Evolutionary conservation across 2,329 filamentous ascomycete species (phyloP).

Genomic region (Ophiocordyceps camponoti-floridani): DNA sequence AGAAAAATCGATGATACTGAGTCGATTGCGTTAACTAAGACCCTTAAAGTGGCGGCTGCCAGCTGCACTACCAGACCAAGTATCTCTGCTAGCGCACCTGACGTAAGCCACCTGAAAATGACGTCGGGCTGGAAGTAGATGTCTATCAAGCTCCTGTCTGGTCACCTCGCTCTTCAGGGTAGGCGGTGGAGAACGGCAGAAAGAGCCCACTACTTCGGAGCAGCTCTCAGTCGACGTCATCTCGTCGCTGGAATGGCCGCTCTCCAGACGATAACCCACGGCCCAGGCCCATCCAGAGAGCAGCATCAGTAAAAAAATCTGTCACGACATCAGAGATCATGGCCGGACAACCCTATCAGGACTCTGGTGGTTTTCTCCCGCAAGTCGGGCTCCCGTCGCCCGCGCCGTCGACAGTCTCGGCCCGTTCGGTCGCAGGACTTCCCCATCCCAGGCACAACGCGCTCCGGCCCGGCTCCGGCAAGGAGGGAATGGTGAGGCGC

Average conservation of each 20-base stretch:
- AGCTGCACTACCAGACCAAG: not conserved
- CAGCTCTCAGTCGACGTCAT: too few species aligned
- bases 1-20: not conserved
- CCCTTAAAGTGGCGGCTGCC: not conserved
- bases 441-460: conserved; percentile 37
- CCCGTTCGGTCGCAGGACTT: conserved; percentile 19
- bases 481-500: conserved; percentile 41
- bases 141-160: too few species aligned
- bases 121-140: not conserved
- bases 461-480: conserved; percentile 35
- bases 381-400: conserved; percentile 31
- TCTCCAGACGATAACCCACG: not conserved
- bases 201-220: too few species aligned
- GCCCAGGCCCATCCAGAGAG: too few species aligned
- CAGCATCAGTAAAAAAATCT: too few species aligned
- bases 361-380: conserved; percentile 34
- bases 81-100: conserved; percentile 1
- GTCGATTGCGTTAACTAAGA: not conserved
- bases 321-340: not conserved
- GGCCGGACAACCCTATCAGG: conserved; percentile 2
- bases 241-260: too few species aligned
- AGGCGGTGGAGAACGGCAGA: too few species aligned
- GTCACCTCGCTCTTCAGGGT: too few species aligned
- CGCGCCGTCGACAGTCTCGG: conserved; percentile 30
- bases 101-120: not conserved